Evolutionary conservation across 805 yeast species (phyloP), one percentile per base, ranked within the genome.

Genomic region (Millerozyma miso): DNA sequence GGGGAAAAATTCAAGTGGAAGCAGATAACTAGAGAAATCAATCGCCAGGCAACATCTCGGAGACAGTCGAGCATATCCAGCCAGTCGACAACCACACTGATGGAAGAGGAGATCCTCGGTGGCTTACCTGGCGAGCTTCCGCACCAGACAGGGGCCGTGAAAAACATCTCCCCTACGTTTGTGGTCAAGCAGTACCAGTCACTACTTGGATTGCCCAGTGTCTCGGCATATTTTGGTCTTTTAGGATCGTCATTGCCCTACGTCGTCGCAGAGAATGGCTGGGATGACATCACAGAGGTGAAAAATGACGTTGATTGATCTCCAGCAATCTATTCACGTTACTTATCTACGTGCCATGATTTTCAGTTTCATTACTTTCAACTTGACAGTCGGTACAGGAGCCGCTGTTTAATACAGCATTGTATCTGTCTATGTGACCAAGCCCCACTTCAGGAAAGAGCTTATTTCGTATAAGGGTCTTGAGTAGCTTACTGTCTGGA

Each of bases 401-500:
- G 23, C 38, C 43, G 23, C 39, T 36, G 7, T 38, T 19, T 19
- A 45, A 35, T 4, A 38, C n/a, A 2, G 32, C 35, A n/a, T 42
- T 39, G 38, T 50, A 48, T 26, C 41, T 48, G 38, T 85, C 93
- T 10, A 83, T 71, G 61, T 85, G 95, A 5, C 88, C 89, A 48
- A 86, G 61, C 12, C 64, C 55, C 10, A 68, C 63, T 0, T 62
- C 67, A 0, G 88, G 89, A 38, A 68, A 75, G n/a, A 84, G 61
- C 4, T 63, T 54, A 48, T 81, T 77, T 47, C 93, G 63, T 4
- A 88, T 77, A 39, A 75, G 67, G 45, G 81, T 81, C 61, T 89
- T 88, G 49, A 89, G 63, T 13, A 79, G 74, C 57, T 88, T 89
- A 14, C 91, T 79, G 58, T 89, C 96, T 0, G 97, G 97, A 59